Evolutionary conservation across 805 yeast genomes (phyloP), one percentile per base, ranked within the genome.

Genomic region (Nematodospora valgi): DNA sequence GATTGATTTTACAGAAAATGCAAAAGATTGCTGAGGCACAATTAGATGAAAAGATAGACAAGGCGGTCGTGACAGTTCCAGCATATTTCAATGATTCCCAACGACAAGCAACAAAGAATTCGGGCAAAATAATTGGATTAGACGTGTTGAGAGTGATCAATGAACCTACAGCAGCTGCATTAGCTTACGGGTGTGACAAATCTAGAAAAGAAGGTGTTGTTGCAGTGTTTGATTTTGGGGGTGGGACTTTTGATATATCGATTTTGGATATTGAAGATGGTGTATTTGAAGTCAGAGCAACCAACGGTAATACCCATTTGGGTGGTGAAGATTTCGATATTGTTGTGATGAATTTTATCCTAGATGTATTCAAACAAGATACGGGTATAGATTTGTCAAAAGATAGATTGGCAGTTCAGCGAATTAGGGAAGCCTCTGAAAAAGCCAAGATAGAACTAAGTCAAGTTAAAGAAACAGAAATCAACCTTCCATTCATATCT

Each of bases 271-370:
- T 84, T 40, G 91, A 82, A 49, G 84, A 78, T 47, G 86, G 88
- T 43, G 86, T 84, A 10, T 83, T 84, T 54, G 89, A 83, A 58
- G 93, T 84, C 14, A 68, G 84, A 48, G 82, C 91, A 30, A 84
- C 94, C 22, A 82, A 83, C 54, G 94, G 94, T 48, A 82, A 84
- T 58, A 82, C 91, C 14, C 91, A 82, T 62, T 68, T 84, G 47
- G 94, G 94, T 48, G 94, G 94, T 41, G 91, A 84, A 59, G 94
- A 84, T 62, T 82, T 83, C 56, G 94, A 84, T 62, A 79, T 77
- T 47, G 66, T 82, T 34, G 62, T 84, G 14, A 64, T 76, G 46
- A 58, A 70, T 25, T 62, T 78, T 59, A 78, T 84, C 35, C 57
- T 82, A 22, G 76, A 75, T 15, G 62, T 60, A 23, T 82, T 83